These are phyloP conservation scores for Euphrasia confusa DNA, from an alignment of 257 asterid species.

Conservation along the genomic window DNA sequence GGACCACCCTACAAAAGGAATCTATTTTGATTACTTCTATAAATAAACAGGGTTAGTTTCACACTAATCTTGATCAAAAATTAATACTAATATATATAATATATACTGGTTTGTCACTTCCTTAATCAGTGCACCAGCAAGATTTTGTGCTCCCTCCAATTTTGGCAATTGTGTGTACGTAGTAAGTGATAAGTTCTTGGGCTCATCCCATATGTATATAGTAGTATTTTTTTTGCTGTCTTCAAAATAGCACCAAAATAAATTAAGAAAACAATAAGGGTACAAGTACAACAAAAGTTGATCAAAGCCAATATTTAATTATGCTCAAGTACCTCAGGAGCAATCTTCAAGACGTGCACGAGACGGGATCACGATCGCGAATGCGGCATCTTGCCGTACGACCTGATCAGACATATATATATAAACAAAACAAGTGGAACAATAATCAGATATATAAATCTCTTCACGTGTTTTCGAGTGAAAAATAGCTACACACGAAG, in stretches of 20 bases:
- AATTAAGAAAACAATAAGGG: constrained; percentile 7
- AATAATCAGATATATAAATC: not conserved
- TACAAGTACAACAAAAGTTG: constrained; percentile 10
- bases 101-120: constrained; percentile 8
- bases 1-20: constrained; percentile 50
- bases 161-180: constrained; percentile 32
- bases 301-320: constrained; percentile 15
- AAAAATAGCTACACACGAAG: not conserved
- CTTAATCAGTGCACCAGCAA: constrained; percentile 32
- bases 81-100: not conserved
- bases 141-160: constrained; percentile 26
- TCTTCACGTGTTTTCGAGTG: not conserved
- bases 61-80: constrained; percentile 28
- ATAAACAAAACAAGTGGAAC: constrained; percentile 14
- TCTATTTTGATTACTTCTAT: constrained; percentile 28
- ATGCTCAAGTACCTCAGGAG: not conserved
- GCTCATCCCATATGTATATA: constrained; percentile 11
- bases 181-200: not conserved
- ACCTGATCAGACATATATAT: too few relatives aligned
- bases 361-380: constrained; percentile 1
- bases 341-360: constrained; percentile 25
- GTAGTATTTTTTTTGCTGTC: constrained; percentile 19
- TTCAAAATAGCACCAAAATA: constrained; percentile 19
- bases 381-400: constrained; percentile 7
- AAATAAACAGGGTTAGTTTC: constrained; percentile 7